Conservation (phyloP, 176 grass and related monocot genomes). For the Musa itinerans region DNA sequence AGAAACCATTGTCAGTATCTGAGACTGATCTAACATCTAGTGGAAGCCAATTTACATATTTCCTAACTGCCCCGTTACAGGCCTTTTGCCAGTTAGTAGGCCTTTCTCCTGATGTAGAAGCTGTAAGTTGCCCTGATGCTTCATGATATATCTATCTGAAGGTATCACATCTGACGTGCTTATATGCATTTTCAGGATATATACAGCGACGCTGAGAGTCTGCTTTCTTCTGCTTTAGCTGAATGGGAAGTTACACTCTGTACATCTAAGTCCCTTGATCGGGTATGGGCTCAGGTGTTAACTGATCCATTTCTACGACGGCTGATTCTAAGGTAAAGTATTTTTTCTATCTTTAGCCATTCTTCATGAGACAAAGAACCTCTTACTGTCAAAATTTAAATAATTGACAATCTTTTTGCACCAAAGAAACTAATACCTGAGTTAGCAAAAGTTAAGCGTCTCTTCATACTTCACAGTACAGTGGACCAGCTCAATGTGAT, state of each 20-base stretch:
- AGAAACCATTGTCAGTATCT: constrained; percentile 37
- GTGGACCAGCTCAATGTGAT: too few relatives aligned
- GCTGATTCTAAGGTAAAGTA: constrained; percentile 65
- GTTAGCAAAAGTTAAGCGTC: too few relatives aligned
- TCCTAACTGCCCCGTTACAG: constrained; percentile 89
- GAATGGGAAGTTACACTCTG: constrained; percentile 74
- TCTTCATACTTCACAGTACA: too few relatives aligned
- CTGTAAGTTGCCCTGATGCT: constrained; percentile 31
- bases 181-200: constrained; percentile 47
- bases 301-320: constrained; percentile 80
- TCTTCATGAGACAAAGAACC: neutral
- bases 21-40: constrained; percentile 38
- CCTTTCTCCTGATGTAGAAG: constrained; percentile 58
- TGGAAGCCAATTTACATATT: constrained; percentile 91
- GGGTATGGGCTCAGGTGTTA: constrained; percentile 84
- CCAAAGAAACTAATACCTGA: neutral
- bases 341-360: neutral
- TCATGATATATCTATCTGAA: constrained; percentile 7
- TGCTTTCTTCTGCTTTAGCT: constrained; percentile 76
- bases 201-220: constrained; percentile 46
- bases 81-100: constrained; percentile 89
- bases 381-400: neutral
- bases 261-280: constrained; percentile 53
- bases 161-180: constrained; percentile 1
- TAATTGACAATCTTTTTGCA: neutral